Evolutionary conservation across 2,329 filamentous ascomycete genomes (phyloP).

Genomic region (Coleophoma cylindrospora): DNA sequence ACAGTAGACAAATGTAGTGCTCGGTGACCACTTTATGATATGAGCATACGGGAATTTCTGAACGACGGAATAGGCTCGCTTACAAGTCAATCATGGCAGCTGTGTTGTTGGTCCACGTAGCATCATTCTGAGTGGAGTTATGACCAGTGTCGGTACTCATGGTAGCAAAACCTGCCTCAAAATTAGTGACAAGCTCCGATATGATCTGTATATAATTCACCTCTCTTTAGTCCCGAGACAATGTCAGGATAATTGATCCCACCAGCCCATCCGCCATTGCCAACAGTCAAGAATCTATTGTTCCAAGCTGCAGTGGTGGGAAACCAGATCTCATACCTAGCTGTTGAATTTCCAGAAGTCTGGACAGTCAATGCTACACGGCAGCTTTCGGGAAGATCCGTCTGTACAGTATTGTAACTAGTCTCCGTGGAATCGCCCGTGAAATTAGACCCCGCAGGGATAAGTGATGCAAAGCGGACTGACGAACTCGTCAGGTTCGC

Average conservation of each 20-base stretch:
- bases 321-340: background rate
- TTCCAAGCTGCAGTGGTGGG: background rate
- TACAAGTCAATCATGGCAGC: background rate
- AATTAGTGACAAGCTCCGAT: background rate
- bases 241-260: background rate
- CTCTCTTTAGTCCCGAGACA: background rate
- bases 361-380: background rate
- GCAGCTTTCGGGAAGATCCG: background rate
- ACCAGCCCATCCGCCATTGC: slow-evolving; percentile 1
- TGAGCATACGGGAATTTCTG: too few species aligned
- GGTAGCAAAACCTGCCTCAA: background rate
- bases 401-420: background rate
- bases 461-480: background rate
- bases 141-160: slow-evolving; percentile 1
- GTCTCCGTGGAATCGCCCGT: background rate
- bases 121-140: slow-evolving; percentile 1
- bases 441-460: background rate
- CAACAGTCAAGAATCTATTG: background rate
- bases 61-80: background rate
- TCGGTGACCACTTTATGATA: background rate
- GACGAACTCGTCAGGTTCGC: background rate
- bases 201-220: background rate
- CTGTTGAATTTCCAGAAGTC: background rate
- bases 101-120: background rate
- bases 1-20: background rate